Evolutionary conservation across 441 rosid species (phyloP).

Genomic region (Mallotus japonicus): DNA sequence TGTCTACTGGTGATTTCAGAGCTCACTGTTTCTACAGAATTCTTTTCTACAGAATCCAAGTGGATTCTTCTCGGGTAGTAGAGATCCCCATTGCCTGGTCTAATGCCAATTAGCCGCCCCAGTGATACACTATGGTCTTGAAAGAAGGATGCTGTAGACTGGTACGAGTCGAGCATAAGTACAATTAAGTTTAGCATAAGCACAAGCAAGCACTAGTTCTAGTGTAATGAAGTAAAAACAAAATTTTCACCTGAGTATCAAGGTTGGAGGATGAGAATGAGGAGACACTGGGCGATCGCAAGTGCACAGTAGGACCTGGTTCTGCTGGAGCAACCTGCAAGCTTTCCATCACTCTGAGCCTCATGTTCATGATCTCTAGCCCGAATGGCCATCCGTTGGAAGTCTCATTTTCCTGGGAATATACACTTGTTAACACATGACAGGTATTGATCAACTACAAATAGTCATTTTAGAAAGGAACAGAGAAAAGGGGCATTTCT

Average conservation of each 20-base stretch:
- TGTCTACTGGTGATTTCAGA: slow-evolving; percentile 21
- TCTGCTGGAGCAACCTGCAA: slow-evolving; percentile 27
- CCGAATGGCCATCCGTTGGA: slow-evolving; percentile 64
- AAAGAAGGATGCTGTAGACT: slow-evolving; percentile 60
- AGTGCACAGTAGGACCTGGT: slow-evolving; percentile 23
- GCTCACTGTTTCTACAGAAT: slow-evolving; percentile 12
- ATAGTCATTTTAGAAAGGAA: not conserved
- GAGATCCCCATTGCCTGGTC: slow-evolving; percentile 31
- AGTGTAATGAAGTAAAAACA: not conserved
- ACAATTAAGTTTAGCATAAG: no score
- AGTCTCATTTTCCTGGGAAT: slow-evolving; percentile 36
- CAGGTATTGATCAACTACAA: not conserved
- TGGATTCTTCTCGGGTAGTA: slow-evolving; percentile 29
- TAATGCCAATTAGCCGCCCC: slow-evolving; percentile 49
- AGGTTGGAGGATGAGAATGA: slow-evolving; percentile 52
- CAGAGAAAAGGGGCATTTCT: not conserved
- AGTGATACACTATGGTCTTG: slow-evolving; percentile 42
- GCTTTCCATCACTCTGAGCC: slow-evolving; percentile 33
- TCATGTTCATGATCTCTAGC: slow-evolving; percentile 41
- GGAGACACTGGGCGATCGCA: slow-evolving; percentile 34
- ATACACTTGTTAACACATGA: not conserved
- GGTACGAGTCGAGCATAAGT: not conserved
- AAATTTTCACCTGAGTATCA: slow-evolving; percentile 46
- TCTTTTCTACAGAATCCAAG: slow-evolving; percentile 2
- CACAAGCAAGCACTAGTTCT: not conserved